Percentiles rank a stretch among this genome's conserved stretches.
Conservation (phyloP, 176 grass and related monocot species). For the Hordeum vulgare region DNA sequence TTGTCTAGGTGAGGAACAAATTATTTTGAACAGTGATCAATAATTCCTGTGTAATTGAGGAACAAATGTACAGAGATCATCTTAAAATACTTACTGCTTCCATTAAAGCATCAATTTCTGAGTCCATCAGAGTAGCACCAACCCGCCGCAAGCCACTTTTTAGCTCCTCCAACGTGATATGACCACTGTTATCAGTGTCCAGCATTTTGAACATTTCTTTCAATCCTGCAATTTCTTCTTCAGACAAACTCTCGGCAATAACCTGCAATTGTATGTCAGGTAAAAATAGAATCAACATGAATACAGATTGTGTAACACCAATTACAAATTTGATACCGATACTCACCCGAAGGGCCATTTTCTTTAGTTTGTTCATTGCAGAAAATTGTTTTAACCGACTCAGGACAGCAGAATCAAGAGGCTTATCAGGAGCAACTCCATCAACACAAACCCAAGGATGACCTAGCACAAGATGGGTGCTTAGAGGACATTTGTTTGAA, state of each 20-base stretch:
- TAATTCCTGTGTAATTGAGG: background rate
- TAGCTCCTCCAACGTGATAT: constrained; percentile 71
- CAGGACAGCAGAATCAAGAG: constrained; percentile 78
- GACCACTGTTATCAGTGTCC: constrained; percentile 64
- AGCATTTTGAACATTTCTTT: constrained; percentile 92
- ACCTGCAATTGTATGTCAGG: constrained; percentile 37
- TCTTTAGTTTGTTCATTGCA: constrained; percentile 86
- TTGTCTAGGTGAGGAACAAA: background rate
- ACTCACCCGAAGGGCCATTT: constrained; percentile 74
- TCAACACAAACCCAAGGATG: constrained; percentile 78
- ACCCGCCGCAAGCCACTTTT: constrained; percentile 59
- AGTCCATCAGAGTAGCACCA: constrained; percentile 65
- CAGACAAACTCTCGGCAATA: constrained; percentile 71
- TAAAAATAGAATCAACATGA: background rate
- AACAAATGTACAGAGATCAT: background rate
- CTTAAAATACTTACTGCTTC: constrained; percentile 49
- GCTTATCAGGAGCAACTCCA: constrained; percentile 74
- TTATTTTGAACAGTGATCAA: background rate
- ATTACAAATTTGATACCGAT: background rate
- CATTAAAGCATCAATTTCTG: constrained; percentile 73
- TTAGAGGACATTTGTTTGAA: background rate
- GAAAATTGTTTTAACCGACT: constrained; percentile 74
- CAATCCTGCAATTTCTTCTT: constrained; percentile 75
- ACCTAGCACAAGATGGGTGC: constrained; percentile 24
- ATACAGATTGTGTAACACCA: constrained; percentile 2